These are phyloP conservation scores for Alternaria rosae DNA, from an alignment of 2,329 filamentous ascomycete genomes.

Conservation along the genomic window DNA sequence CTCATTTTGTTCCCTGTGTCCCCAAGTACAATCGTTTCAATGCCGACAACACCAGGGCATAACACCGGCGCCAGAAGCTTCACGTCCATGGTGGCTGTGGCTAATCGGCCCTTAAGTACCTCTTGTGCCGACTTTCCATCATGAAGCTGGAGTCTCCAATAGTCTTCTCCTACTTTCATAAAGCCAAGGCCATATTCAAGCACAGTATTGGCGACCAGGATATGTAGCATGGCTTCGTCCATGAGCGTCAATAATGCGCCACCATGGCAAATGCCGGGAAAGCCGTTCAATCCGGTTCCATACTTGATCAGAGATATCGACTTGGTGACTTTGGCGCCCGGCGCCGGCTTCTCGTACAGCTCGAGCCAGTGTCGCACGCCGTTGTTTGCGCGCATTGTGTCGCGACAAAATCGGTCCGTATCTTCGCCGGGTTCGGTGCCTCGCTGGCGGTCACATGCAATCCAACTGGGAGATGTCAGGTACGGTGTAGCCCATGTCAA, in stretches of 20 bases:
- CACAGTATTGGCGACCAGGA: conserved; percentile 27
- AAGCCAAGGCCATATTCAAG: conserved; percentile 11
- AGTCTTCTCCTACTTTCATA: conserved; percentile 5
- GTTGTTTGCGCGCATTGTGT: conserved; percentile 25
- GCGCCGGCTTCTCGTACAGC: conserved; percentile 25
- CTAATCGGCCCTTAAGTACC: conserved; percentile 26
- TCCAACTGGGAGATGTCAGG: conserved; percentile 31
- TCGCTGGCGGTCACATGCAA: conserved; percentile 21
- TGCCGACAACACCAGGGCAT: conserved; percentile 34
- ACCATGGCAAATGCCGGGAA: conserved; percentile 74
- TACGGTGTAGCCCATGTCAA: conserved; percentile 32
- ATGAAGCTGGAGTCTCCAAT: conserved; percentile 8
- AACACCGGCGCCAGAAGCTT: conserved; percentile 33
- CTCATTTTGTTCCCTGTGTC: conserved; percentile 29
- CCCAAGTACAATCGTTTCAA: conserved; percentile 32
- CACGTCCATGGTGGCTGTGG: conserved; percentile 32
- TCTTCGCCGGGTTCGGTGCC: conserved; percentile 10
- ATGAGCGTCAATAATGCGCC: conserved; percentile 71
- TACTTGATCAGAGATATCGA: conserved; percentile 30
- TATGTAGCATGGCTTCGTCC: conserved; percentile 62
- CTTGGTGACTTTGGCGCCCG: conserved; percentile 18
- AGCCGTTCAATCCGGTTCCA: conserved; percentile 61
- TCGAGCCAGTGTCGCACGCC: conserved; percentile 32
- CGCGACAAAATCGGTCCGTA: conserved; percentile 23
- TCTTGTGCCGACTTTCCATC: conserved; percentile 20